phyloP scores from a whole-genome alignment of 108 stramenopile species.

The Halocafeteria seosinensis region DNA sequence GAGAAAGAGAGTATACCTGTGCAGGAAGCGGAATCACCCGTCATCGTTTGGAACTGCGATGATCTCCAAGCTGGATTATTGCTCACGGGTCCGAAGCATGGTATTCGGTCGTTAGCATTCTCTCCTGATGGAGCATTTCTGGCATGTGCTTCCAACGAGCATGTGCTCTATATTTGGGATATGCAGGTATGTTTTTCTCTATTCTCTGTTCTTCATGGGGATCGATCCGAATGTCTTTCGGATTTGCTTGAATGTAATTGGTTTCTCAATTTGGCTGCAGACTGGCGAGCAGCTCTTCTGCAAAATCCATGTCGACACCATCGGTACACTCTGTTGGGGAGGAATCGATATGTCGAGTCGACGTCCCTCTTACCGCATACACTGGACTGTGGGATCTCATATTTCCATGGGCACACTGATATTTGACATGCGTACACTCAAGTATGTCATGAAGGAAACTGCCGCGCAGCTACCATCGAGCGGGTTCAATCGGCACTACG shows the following conservation, averaged over 20 bases:
- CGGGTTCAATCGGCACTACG: conserved; percentile 20
- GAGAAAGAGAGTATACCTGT: background rate
- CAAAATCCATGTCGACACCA: conserved; percentile 15
- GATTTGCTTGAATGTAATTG: too few relatives aligned
- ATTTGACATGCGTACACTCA: conserved; percentile 21
- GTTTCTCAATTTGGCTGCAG: too few relatives aligned
- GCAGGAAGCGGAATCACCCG: conserved; percentile 8
- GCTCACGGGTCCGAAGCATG: conserved; percentile 6
- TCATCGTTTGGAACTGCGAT: conserved; percentile 14
- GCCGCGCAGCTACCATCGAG: conserved; percentile 19
- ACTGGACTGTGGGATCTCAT: background rate
- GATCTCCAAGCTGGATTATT: background rate
- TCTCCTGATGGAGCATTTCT: conserved; percentile 32
- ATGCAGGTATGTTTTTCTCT: too few relatives aligned
- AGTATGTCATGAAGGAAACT: conserved; percentile 16
- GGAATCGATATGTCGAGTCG: background rate
- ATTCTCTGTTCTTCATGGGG: too few relatives aligned
- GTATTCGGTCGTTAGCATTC: conserved; percentile 17
- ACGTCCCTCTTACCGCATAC: conserved; percentile 7
- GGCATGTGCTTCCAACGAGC: conserved; percentile 22
- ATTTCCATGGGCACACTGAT: conserved; percentile 15
- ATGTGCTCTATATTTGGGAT: conserved; percentile 37
- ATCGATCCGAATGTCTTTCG: too few relatives aligned
- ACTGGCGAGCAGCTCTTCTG: conserved; percentile 35
- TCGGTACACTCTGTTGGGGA: conserved; percentile 14